Conservation (phyloP, 306 rosid species). For the Vigna angularis region DNA sequence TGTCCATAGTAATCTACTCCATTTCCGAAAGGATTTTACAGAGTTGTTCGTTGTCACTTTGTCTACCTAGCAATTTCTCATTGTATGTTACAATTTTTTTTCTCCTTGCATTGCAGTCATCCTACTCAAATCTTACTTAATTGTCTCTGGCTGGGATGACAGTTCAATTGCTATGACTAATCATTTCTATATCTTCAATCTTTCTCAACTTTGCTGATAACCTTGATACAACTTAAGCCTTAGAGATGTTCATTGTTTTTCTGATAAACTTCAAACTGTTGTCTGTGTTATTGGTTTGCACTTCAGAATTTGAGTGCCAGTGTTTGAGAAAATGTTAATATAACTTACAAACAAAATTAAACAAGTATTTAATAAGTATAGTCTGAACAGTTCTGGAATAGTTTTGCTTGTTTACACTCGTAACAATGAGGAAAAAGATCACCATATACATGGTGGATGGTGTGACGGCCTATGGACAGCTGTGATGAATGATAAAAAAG, state of each 20-base stretch:
- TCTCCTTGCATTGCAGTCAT: slow-evolving; percentile 40
- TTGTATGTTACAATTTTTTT: slow-evolving; percentile 22
- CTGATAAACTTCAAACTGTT: slow-evolving; percentile 34
- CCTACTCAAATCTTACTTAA: slow-evolving; percentile 26
- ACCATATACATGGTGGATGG: too few species aligned
- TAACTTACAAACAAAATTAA: too few species aligned
- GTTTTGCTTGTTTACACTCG: too few species aligned
- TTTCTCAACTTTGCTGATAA: slow-evolving; percentile 36
- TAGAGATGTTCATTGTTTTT: slow-evolving; percentile 37
- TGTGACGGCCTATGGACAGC: too few species aligned
- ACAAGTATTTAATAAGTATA: too few species aligned
- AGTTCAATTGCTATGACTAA: not conserved
- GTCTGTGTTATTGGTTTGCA: slow-evolving; percentile 40
- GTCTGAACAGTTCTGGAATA: too few species aligned
- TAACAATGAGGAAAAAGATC: too few species aligned
- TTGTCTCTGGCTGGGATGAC: slow-evolving; percentile 5
- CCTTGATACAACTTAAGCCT: too few species aligned
- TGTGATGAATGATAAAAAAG: too few species aligned
- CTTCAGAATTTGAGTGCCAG: slow-evolving; percentile 27
- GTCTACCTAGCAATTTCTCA: slow-evolving; percentile 29
- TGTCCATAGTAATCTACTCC: slow-evolving; percentile 25
- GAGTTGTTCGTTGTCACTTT: slow-evolving; percentile 27
- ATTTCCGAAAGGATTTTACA: slow-evolving; percentile 31
- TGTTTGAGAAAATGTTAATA: slow-evolving; percentile 14
- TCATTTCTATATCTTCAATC: slow-evolving; percentile 15